Conservation (phyloP, 2,329 filamentous ascomycete species). For the Microdochium bolleyi region DNA sequence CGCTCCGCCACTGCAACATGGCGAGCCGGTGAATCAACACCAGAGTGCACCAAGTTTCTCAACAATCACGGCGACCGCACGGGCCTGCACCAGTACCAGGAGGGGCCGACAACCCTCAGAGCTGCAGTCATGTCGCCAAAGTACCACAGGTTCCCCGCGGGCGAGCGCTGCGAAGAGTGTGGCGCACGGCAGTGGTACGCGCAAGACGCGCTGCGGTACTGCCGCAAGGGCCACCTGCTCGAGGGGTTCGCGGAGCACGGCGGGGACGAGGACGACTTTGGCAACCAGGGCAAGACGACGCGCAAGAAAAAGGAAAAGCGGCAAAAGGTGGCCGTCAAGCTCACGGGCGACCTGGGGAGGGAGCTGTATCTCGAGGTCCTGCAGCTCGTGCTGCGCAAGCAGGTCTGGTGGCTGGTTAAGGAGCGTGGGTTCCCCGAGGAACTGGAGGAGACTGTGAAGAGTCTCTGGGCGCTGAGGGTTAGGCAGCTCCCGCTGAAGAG, state of each 20-base stretch:
- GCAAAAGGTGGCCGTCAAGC: constrained; percentile 45
- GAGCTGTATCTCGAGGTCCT: constrained; percentile 77
- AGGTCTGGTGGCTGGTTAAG: constrained; percentile 66
- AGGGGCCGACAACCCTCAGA: not conserved
- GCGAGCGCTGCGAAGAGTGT: constrained; percentile 55
- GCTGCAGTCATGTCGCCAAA: constrained; percentile 37
- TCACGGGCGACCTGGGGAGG: constrained; percentile 60
- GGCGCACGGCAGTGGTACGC: constrained; percentile 64
- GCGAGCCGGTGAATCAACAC: no score
- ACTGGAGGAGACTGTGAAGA: constrained; percentile 70
- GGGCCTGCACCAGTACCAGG: no score
- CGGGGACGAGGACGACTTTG: constrained; percentile 58
- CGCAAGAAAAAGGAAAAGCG: constrained; percentile 50
- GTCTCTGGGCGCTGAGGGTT: constrained; percentile 74
- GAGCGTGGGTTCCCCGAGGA: constrained; percentile 60
- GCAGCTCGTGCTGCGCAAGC: constrained; percentile 77
- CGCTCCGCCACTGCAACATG: no score
- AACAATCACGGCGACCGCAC: no score
- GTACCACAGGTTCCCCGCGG: constrained; percentile 41
- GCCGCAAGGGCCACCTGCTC: constrained; percentile 71
- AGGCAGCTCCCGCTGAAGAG: constrained; percentile 45
- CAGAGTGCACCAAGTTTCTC: no score
- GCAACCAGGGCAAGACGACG: constrained; percentile 45
- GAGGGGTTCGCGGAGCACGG: constrained; percentile 55
- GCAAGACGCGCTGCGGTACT: constrained; percentile 71